Conservation (phyloP, 768 basidiomycete species). For the Porphyrellus cyaneotinctus region DNA sequence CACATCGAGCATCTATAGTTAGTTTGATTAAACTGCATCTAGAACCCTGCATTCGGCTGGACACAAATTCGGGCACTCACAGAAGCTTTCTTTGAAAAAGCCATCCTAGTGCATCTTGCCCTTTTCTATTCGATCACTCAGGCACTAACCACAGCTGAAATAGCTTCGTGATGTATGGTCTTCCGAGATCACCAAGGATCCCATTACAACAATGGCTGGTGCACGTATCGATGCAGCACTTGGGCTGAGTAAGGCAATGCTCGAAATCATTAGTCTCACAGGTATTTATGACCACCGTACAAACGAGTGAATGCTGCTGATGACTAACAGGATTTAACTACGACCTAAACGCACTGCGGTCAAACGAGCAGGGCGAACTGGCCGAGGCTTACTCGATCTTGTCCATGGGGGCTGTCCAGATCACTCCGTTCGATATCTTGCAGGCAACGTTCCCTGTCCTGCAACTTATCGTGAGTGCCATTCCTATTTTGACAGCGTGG, state of each 20-base stretch:
- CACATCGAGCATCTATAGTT: neutral
- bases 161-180: constrained; percentile 48
- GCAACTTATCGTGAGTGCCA: constrained; percentile 35
- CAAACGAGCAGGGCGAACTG: constrained; percentile 27
- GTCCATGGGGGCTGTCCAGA: constrained; percentile 10
- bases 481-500: neutral
- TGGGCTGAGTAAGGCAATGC: constrained; percentile 34
- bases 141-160: neutral
- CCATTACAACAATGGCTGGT: constrained; percentile 10
- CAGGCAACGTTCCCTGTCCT: constrained; percentile 35
- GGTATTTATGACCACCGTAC: constrained; percentile 19
- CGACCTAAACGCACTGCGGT: constrained; percentile 31
- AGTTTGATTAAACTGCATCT: neutral
- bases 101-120: constrained; percentile 19
- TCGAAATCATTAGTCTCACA: constrained; percentile 42
- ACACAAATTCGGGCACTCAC: constrained; percentile 56
- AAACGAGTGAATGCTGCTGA: neutral
- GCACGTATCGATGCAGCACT: constrained; percentile 30
- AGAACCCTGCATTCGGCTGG: constrained; percentile 67
- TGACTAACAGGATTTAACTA: constrained; percentile 36
- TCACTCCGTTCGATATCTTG: constrained; percentile 28
- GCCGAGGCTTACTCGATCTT: constrained; percentile 34
- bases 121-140: neutral
- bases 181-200: constrained; percentile 29
- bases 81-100: constrained; percentile 53